Evolutionary conservation across 768 basidiomycete genomes (phyloP), one percentile per base, ranked within the genome.

Genomic region (Mycena capillaripes): DNA sequence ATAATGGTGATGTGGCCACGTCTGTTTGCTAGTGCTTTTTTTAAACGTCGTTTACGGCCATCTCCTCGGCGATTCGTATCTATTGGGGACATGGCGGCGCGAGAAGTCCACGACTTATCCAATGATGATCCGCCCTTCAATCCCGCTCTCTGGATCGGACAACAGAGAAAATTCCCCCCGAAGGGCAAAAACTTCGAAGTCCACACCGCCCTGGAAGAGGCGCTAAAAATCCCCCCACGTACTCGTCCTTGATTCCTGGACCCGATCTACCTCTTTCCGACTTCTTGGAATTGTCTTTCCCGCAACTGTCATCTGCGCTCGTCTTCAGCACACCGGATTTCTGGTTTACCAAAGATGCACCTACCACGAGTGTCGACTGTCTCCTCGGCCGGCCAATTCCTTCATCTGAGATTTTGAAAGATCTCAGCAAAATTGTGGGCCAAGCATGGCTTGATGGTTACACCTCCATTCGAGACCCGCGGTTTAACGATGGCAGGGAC

Each of bases 281-380:
- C 11, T 65, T 65, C 36, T 23, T 65, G n/a, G 19, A 55, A 38
- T 38, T 65, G 3, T 21, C 50, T 21, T 42, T 65, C 21, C 63
- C 63, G 2, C 25, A 55, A 42, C n/a, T 23, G 1, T 38, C 62
- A 16, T 17, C 32, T 40, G 62, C 32, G 1, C 62, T 64, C n/a
- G 10, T 53, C 25, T 52, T 64, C 62, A 64, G 50, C 27, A 53
- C 38, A 16, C 32, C 62, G 0, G 30, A 16, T 17, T 17, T 30
- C n/a, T 64, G 63, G 63, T 65, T 65, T 30, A 65, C 52, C 52
- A 53, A 38, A 0, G 63, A 65, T 29, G 38, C 48, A 23, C 63
- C 63, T 40, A 63, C 46, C 30, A 46, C 29, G 14, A 12, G 4
- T 23, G 9, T 34, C 10, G 12, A 14, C 16, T 62, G 36, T 29